Base-by-base conservation (phyloP, 2,329 filamentous ascomycete species). In the Ophiostoma triangulosporum region DNA sequence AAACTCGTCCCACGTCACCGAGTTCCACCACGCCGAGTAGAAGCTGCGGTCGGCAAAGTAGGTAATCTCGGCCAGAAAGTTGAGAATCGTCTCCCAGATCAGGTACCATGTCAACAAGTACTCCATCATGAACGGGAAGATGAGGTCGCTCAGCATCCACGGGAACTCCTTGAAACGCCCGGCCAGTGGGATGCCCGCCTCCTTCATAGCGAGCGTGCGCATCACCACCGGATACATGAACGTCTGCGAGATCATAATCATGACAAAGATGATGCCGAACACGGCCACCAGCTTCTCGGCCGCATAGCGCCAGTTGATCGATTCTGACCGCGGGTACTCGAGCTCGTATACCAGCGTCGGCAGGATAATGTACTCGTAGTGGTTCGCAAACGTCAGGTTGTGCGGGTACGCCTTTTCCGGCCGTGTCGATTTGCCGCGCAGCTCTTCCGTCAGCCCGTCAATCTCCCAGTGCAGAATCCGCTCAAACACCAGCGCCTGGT, bases 271-370 rank as follows among this genome's bases (percentile, higher is more conserved):
- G 54, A 86, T 73, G 6, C 86, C 86, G 55, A 89, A 77, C 15
- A 81, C 83, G 2, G 86, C 86, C 1, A 74, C 72, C 1, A 74
- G 68, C 65, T 90, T 90, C 65, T 90, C 86, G 6, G 76, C 73
- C 4, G 88, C 83, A 62, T 90, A 90, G 59, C 70, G 72, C 84
- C 84, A 88, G 65, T 85, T 81, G 58, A 87, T 84, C 4, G 66
- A 71, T 17, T 86, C 77, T 5, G 73, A 73, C 43, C 84, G 76
- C 2, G 86, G 86, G 61, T 90, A 90, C 61, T 86, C 81, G 45
- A 86, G 74, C 64, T 91, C 86, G 64, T 90, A 91, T 14, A 89
- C 83, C 4, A 89, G 69, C 0, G 86, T 90, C 3, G 86, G 86
- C 9, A 90, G 71, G 43, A 81, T 76, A 50, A 86, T 81, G 73